Evolutionary conservation across 768 basidiomycete genomes (phyloP).

Genomic region (Lactifluus subvellereus): DNA sequence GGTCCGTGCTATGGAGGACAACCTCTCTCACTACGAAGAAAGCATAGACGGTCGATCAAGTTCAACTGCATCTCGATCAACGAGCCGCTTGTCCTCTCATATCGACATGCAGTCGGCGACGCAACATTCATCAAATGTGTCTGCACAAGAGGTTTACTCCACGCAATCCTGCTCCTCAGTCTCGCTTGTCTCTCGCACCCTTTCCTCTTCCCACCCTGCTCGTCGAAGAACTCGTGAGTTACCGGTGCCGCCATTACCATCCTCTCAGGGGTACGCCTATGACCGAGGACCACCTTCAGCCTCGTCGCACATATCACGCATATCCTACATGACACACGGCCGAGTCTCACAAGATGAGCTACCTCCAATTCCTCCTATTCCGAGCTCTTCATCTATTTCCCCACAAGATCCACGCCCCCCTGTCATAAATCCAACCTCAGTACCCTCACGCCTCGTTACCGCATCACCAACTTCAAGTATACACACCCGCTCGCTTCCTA

Average conservation of each 20-base stretch:
- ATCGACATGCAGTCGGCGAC: background rate
- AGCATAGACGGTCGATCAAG: constrained; percentile 1
- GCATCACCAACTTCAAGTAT: constrained; percentile 7
- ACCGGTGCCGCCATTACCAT: background rate
- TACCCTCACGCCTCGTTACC: background rate
- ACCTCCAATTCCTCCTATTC: constrained; percentile 3
- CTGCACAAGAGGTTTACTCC: background rate
- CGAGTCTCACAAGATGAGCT: background rate
- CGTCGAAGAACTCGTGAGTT: constrained; percentile 12
- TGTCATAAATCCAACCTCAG: background rate
- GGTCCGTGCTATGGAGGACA: background rate
- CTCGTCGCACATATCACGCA: background rate
- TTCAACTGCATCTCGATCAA: background rate
- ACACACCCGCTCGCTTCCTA: constrained; percentile 13
- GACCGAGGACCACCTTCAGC: background rate
- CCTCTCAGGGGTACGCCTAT: background rate
- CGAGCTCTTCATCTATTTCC: background rate
- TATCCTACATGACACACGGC: background rate
- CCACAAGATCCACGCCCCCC: background rate
- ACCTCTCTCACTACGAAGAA: background rate
- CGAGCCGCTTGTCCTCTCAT: constrained; percentile 16
- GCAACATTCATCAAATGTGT: background rate
- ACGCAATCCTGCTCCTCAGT: constrained; percentile 5
- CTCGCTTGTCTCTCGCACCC: background rate
- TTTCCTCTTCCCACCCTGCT: background rate